Conservation (phyloP, 257 asterid genomes). For the Jacaranda mimosifolia region DNA sequence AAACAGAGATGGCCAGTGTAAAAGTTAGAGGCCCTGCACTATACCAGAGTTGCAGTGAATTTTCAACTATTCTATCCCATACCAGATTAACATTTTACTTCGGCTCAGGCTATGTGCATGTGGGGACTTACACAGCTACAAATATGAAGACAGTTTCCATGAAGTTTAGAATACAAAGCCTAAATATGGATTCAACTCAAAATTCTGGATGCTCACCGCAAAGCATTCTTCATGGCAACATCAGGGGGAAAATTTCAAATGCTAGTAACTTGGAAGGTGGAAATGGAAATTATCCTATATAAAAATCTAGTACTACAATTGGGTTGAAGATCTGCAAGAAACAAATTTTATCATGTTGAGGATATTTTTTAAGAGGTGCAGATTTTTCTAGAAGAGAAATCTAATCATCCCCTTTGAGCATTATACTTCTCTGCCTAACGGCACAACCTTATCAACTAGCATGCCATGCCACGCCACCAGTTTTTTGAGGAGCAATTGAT, state of each 20-base stretch:
- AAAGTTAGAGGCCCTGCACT: not conserved
- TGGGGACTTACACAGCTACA: not conserved
- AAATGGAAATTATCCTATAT: not conserved
- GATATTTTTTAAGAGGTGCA: constrained; percentile 11
- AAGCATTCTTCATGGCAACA: too few relatives aligned
- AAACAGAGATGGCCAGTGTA: not conserved
- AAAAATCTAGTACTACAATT: constrained; percentile 17
- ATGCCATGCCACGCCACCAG: not conserved
- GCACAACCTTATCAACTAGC: not conserved
- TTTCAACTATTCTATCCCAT: not conserved
- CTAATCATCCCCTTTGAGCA: not conserved
- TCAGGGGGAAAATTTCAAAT: not conserved
- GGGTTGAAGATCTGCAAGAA: not conserved
- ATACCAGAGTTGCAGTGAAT: not conserved
- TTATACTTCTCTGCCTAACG: not conserved
- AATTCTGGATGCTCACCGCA: too few relatives aligned
- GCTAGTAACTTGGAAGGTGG: constrained; percentile 3
- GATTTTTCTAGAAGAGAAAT: constrained; percentile 17
- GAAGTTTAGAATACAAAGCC: too few relatives aligned
- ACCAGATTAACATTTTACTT: not conserved
- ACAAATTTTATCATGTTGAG: not conserved
- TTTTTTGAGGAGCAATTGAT: constrained; percentile 11
- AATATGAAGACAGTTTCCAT: not conserved
- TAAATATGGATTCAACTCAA: too few relatives aligned
- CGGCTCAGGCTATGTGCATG: not conserved